Conservation (phyloP, 75 land plant species). For the Pinus tabuliformis region DNA sequence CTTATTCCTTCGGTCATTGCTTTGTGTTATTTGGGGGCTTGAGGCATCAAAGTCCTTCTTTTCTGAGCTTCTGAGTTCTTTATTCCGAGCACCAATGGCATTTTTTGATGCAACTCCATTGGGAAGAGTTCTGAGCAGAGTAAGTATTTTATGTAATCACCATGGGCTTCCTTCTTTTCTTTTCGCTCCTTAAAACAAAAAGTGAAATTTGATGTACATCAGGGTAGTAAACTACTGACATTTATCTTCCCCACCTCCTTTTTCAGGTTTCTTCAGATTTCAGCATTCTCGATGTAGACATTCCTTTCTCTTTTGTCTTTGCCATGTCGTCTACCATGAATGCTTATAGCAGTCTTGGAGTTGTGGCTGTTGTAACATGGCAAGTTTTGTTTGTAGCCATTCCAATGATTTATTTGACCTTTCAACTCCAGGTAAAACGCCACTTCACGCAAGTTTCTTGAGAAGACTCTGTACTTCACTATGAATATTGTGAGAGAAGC, state of each 20-base stretch:
- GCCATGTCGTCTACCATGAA: constrained; percentile 7
- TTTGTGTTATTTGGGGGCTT: constrained; percentile 37
- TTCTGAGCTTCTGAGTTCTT: constrained; percentile 36
- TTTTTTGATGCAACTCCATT: constrained; percentile 90
- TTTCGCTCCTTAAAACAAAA: too few relatives aligned
- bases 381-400: constrained; percentile 28
- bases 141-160: constrained; percentile 19
- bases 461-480: background rate
- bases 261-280: constrained; percentile 30
- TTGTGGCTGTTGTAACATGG: constrained; percentile 37
- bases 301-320: constrained; percentile 20
- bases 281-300: constrained; percentile 32
- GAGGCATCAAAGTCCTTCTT: constrained; percentile 61
- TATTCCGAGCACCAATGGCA: constrained; percentile 88
- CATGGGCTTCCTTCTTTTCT: background rate
- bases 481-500: background rate
- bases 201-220: background rate
- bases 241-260: too few relatives aligned
- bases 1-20: constrained; percentile 26
- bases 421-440: constrained; percentile 29
- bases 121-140: constrained; percentile 85
- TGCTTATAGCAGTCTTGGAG: constrained; percentile 20
- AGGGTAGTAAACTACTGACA: background rate
- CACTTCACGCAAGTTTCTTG: background rate
- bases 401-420: constrained; percentile 19